Percentiles rank a stretch among this genome's conserved stretches.
phyloP scores from a whole-genome alignment of 164 flowering plant species.

The Paratinospora sagittata region DNA sequence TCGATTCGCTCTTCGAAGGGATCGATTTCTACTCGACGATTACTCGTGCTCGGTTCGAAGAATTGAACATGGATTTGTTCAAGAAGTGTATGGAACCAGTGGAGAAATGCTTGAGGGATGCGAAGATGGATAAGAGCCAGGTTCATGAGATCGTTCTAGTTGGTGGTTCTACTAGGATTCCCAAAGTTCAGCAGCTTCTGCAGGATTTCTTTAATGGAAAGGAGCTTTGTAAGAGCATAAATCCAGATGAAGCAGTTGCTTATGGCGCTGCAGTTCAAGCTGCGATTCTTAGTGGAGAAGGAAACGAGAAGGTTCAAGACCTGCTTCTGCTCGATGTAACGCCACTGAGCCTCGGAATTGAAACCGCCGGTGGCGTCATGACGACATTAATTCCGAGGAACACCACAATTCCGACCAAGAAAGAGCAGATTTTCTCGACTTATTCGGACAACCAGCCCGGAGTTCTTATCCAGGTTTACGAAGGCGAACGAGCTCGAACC shows the following conservation, averaged over 20 bases:
- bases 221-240: conserved; percentile 24
- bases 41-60: conserved; percentile 25
- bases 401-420: conserved; percentile 26
- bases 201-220: conserved; percentile 29
- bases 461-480: conserved; percentile 26
- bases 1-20: conserved; percentile 26
- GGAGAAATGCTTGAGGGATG: conserved; percentile 22
- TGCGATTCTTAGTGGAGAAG: conserved; percentile 23
- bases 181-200: conserved; percentile 24
- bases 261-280: conserved; percentile 28
- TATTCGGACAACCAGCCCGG: conserved; percentile 26
- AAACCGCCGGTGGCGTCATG: conserved; percentile 31
- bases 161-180: conserved; percentile 26
- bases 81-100: conserved; percentile 28
- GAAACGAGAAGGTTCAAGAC: conserved; percentile 22
- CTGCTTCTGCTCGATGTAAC: conserved; percentile 26
- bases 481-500: conserved; percentile 25
- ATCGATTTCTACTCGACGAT: conserved; percentile 23
- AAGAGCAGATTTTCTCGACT: conserved; percentile 26
- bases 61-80: conserved; percentile 25
- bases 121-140: conserved; percentile 18
- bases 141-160: conserved; percentile 27
- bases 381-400: conserved; percentile 19
- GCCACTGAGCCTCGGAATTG: conserved; percentile 24
- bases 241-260: conserved; percentile 26